Base-by-base conservation (phyloP, 2,329 filamentous ascomycete genomes). In the Exophiala mesophila region DNA sequence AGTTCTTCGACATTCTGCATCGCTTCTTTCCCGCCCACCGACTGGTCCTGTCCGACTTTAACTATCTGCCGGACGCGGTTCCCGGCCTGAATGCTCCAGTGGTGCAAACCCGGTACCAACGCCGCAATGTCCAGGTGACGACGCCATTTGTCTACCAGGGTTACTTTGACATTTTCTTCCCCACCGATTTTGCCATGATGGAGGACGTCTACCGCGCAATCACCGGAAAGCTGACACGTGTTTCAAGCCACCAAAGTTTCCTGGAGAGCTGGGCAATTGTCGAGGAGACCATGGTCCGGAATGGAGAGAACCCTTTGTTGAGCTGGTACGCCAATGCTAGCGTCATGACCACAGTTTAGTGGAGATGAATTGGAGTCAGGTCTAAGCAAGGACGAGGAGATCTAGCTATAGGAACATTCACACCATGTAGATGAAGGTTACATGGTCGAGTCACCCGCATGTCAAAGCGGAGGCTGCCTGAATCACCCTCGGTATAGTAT, bases 81-180 rank as follows among this genome's bases (percentile, higher is more conserved):
- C 76, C 78, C 48, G 92, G 92, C 0, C 68, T 94, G 52, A 96
- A 97, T 66, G 88, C 85, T 9, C 92, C 92, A 1, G 89, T 98
- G 16, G 94, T 98, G 52, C 94, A 98, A 72, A 98, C 92, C 20
- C 77, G 92, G 49, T 98, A 88, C 64, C 76, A 87, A 66, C 75
- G 92, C 55, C 77, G 80, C 49, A 96, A 87, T 55, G 87, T 98
- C 41, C 85, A 89, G 29, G 92, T 98, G 10, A 76, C 80, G 3
- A 98, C 92, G 3, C 88, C 90, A 40, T 76, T 95, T 62, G 92
- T 96, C 35, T 89, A 97, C 63, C 94, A 98, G 69, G 94, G 92
- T 33, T 97, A 95, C 67, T 98, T 98, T 61, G 94, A 98, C 62
- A 96, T 98, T 57, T 82, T 98, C 61, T 98, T 98, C 69, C 92